Evolutionary conservation across 208 protist genomes (phyloP).

Genomic region (Polymyxa betae): DNA sequence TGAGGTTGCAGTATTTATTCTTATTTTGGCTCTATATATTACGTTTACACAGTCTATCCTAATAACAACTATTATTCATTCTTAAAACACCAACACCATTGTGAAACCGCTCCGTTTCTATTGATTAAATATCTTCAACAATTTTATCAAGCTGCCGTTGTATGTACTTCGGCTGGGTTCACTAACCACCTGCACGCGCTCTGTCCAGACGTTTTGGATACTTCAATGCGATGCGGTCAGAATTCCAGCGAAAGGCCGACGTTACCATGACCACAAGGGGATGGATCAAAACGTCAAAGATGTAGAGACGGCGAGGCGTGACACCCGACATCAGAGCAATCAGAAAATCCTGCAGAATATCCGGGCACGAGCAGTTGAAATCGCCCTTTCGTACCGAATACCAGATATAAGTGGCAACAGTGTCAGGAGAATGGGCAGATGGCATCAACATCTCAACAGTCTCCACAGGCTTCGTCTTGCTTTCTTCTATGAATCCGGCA

Average conservation of each 20-base stretch:
- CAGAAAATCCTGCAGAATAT: constrained; percentile 43
- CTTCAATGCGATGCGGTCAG: background rate
- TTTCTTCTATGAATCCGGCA: constrained; percentile 64
- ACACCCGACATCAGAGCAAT: constrained; percentile 45
- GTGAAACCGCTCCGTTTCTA: too few relatives aligned
- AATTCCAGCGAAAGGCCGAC: constrained; percentile 36
- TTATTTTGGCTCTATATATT: too few relatives aligned
- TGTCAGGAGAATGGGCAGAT: background rate
- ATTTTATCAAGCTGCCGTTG: too few relatives aligned
- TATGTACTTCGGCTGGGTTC: too few relatives aligned
- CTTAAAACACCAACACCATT: too few relatives aligned
- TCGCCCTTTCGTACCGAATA: constrained; percentile 30
- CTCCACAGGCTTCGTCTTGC: constrained; percentile 64
- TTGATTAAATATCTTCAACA: too few relatives aligned
- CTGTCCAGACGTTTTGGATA: constrained; percentile 4
- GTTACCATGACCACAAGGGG: background rate
- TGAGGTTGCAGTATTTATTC: too few relatives aligned
- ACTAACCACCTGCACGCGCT: too few relatives aligned
- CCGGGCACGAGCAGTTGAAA: constrained; percentile 46
- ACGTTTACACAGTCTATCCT: too few relatives aligned
- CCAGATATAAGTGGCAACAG: constrained; percentile 28
- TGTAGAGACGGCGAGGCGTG: constrained; percentile 43
- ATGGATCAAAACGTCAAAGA: constrained; percentile 7
- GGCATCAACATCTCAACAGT: constrained; percentile 47
- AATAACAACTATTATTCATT: too few relatives aligned